Percentiles rank a stretch among this genome's conserved stretches.
Conservation (phyloP, 805 yeast species). For the Ogataea saltuana region DNA sequence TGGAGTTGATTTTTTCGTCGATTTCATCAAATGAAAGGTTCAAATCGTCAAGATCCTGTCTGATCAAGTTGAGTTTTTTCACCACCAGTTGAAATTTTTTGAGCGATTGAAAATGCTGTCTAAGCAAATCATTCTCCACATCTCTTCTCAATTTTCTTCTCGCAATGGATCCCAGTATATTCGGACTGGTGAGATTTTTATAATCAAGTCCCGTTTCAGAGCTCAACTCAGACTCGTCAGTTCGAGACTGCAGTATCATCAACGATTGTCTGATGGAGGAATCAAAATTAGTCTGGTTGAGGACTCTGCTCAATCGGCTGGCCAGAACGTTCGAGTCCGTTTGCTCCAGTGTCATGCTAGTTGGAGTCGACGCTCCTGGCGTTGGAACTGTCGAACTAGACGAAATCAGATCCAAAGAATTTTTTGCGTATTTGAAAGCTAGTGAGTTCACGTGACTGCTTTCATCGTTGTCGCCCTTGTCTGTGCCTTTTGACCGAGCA, state of each 20-base stretch:
- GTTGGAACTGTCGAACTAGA: slow-evolving; percentile 5
- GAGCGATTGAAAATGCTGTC: slow-evolving; percentile 52
- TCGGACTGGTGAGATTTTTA: slow-evolving; percentile 45
- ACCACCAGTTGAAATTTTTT: slow-evolving; percentile 47
- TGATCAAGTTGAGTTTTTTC: slow-evolving; percentile 38
- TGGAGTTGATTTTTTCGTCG: slow-evolving; percentile 26
- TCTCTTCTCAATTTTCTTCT: slow-evolving; percentile 61
- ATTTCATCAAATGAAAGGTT: slow-evolving; percentile 28
- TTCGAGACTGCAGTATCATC: slow-evolving; percentile 29
- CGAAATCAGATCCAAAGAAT: slow-evolving; percentile 42
- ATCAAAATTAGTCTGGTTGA: slow-evolving; percentile 47
- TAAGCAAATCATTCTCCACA: slow-evolving; percentile 60
- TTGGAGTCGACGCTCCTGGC: slow-evolving; percentile 8
- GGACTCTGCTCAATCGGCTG: slow-evolving; percentile 49
- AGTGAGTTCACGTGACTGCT: slow-evolving; percentile 14
- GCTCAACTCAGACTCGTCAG: slow-evolving; percentile 26
- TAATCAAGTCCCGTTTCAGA: slow-evolving; percentile 21
- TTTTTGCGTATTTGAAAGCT: slow-evolving; percentile 51
- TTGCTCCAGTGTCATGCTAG: slow-evolving; percentile 5
- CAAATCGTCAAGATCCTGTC: slow-evolving; percentile 32
- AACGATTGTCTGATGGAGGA: slow-evolving; percentile 35
- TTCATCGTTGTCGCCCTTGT: slow-evolving; percentile 10
- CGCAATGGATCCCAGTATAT: slow-evolving; percentile 56
- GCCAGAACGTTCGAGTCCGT: slow-evolving; percentile 35
- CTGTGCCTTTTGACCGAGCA: slow-evolving; percentile 12